A percentile compares a stretch with the other conserved stretches of the same genome.
Evolutionary conservation across 768 basidiomycete genomes (phyloP).

Genomic region (Trametes elegans): DNA sequence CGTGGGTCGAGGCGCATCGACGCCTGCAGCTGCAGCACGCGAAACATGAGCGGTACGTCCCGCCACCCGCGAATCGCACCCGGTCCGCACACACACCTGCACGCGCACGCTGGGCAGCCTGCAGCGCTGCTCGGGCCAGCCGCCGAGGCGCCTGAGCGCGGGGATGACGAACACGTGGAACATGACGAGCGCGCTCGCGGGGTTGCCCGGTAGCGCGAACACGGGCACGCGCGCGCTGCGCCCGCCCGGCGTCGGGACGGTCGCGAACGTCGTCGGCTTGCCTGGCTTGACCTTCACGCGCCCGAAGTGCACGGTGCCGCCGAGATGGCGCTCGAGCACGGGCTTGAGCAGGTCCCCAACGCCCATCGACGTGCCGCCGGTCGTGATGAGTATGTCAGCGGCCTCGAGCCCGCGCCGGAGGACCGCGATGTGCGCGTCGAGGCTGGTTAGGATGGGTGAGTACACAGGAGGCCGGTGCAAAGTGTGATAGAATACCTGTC

Average conservation of each 20-base stretch:
- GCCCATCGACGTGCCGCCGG: conserved; percentile 92
- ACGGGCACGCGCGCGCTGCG: conserved; percentile 47
- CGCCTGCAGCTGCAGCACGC: conserved; percentile 45
- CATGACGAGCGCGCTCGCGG: conserved; percentile 83
- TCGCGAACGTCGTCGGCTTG: conserved; percentile 90
- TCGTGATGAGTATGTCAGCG: conserved; percentile 79
- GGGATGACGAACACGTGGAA: conserved; percentile 86
- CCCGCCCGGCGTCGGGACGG: conserved; percentile 48
- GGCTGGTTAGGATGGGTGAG: conserved; percentile 33
- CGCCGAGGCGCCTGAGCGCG: conserved; percentile 69
- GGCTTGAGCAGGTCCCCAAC: conserved; percentile 85
- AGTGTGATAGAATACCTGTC: conserved; percentile 53
- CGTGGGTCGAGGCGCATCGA: conserved; percentile 69
- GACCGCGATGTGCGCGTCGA: conserved; percentile 54
- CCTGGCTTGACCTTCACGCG: conserved; percentile 72
- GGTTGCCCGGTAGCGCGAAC: conserved; percentile 89
- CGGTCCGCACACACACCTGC: conserved; percentile 44
- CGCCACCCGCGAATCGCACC: neutral
- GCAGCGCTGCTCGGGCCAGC: conserved; percentile 52
- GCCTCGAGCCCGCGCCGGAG: conserved; percentile 54
- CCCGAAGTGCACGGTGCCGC: conserved; percentile 82
- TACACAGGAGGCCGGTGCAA: neutral
- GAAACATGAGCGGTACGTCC: neutral
- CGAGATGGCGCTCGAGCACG: conserved; percentile 75
- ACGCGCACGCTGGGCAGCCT: conserved; percentile 63